Conservation (phyloP, 495 filamentous ascomycete genomes). For the Aspergillus taichungensis region DNA sequence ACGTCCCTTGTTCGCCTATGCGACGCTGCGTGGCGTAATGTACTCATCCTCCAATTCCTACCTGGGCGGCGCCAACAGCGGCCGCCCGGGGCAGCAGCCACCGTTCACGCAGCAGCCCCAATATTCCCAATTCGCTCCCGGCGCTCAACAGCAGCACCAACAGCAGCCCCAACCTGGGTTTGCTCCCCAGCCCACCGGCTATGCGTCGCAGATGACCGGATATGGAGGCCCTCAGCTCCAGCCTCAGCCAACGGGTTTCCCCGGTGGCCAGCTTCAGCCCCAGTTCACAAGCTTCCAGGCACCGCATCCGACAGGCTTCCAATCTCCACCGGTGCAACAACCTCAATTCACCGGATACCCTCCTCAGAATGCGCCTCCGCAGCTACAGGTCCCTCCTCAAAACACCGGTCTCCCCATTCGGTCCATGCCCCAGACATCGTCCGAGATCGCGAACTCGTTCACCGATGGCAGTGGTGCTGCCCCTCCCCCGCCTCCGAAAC, state of each 20-base stretch:
- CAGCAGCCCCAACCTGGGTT: slow-evolving; percentile 50
- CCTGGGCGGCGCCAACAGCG: slow-evolving; percentile 64
- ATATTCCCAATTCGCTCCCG: slow-evolving; percentile 38
- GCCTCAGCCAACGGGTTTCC: slow-evolving; percentile 51
- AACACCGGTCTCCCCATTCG: slow-evolving; percentile 32
- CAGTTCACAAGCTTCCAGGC: slow-evolving; percentile 49
- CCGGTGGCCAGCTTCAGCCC: slow-evolving; percentile 52
- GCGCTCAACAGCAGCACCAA: slow-evolving; percentile 48
- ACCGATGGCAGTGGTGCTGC: slow-evolving; percentile 33
- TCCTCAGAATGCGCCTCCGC: slow-evolving; percentile 33
- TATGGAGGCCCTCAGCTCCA: slow-evolving; percentile 42
- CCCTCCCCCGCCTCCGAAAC: slow-evolving; percentile 47
- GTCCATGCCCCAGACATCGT: slow-evolving; percentile 54
- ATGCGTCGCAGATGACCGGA: slow-evolving; percentile 44
- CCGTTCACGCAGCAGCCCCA: slow-evolving; percentile 41
- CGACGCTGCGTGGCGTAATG: slow-evolving; percentile 45
- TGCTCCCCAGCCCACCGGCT: slow-evolving; percentile 44
- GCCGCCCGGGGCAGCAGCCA: slow-evolving; percentile 59
- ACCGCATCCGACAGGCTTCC: slow-evolving; percentile 39
- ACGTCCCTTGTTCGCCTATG: slow-evolving; percentile 19
- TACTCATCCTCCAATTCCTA: slow-evolving; percentile 83
- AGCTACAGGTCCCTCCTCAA: slow-evolving; percentile 38
- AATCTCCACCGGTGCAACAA: slow-evolving; percentile 26
- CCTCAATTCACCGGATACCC: slow-evolving; percentile 35
- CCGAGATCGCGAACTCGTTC: slow-evolving; percentile 82